Percentiles rank a stretch among this genome's conserved stretches.
phyloP scores from a whole-genome alignment of 257 asterid genomes.

The Asclepias syriaca region DNA sequence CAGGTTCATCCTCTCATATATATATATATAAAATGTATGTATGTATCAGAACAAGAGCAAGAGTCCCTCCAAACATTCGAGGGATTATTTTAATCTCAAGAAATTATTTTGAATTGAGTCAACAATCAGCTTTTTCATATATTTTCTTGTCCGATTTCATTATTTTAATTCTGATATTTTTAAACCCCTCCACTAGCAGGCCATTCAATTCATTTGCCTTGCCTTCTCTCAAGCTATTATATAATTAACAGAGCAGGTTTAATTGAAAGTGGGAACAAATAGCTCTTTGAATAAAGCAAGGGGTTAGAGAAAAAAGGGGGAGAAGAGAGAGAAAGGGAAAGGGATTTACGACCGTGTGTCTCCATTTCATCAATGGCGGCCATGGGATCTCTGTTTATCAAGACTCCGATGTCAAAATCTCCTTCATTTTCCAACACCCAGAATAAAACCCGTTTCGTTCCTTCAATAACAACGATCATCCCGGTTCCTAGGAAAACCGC shows the following conservation, averaged over 20 bases:
- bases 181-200: conserved; percentile 5
- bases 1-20: conserved; percentile 52
- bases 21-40: conserved; percentile 8
- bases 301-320: conserved; percentile 1
- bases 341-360: conserved; percentile 1
- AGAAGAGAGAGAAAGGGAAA: conserved; percentile 1
- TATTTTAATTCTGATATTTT: neutral
- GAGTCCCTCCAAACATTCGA: conserved; percentile 6
- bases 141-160: neutral
- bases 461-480: conserved; percentile 19
- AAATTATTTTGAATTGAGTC: conserved; percentile 3
- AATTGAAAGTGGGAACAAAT: neutral
- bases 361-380: conserved; percentile 43
- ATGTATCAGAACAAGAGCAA: neutral
- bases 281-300: neutral
- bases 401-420: conserved; percentile 21
- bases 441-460: conserved; percentile 29
- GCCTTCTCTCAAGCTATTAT: too few species aligned
- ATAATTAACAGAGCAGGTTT: neutral
- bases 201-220: too few species aligned
- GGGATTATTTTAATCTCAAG: neutral
- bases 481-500: conserved; percentile 21
- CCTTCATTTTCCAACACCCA: conserved; percentile 30
- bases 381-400: conserved; percentile 65
- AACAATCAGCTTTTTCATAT: neutral